phyloP scores from a whole-genome alignment of 768 basidiomycete species.

The Suillus subaureus region DNA sequence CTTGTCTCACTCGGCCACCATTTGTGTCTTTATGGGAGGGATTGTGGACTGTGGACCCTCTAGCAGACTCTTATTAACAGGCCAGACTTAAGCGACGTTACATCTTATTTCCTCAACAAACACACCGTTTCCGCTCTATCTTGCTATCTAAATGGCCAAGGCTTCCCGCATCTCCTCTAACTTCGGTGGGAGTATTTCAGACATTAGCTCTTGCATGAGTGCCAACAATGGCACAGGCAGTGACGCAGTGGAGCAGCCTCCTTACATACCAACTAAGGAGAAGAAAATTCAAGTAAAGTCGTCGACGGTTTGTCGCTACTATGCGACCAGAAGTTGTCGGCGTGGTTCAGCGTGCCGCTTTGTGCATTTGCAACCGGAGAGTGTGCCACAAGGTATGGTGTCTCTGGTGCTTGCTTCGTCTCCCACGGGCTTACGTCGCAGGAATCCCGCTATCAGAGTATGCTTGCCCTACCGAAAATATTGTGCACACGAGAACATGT shows the following conservation, averaged over 20 bases:
- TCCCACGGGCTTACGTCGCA: neutral
- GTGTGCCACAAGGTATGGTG: neutral
- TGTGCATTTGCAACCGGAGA: conserved; percentile 16
- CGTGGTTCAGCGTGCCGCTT: conserved; percentile 33
- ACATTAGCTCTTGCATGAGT: neutral
- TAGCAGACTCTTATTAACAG: neutral
- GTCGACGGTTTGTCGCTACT: conserved; percentile 25
- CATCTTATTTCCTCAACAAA: neutral
- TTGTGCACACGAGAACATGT: neutral
- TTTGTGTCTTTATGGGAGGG: conserved; percentile 16
- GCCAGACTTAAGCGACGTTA: neutral
- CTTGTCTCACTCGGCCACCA: conserved; percentile 5
- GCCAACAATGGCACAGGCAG: neutral
- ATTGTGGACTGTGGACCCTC: neutral
- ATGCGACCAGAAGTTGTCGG: conserved; percentile 27
- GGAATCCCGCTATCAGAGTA: neutral
- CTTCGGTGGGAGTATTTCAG: neutral
- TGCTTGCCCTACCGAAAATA: neutral
- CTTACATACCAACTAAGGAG: neutral
- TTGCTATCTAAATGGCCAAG: neutral
- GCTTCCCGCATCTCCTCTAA: neutral
- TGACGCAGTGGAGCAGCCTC: too few relatives aligned
- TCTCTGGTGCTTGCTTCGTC: neutral
- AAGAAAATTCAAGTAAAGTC: neutral
- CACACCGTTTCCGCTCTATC: neutral